Evolutionary conservation across 768 basidiomycete genomes (phyloP).

Genomic region (Hypsizygus marmoreus): DNA sequence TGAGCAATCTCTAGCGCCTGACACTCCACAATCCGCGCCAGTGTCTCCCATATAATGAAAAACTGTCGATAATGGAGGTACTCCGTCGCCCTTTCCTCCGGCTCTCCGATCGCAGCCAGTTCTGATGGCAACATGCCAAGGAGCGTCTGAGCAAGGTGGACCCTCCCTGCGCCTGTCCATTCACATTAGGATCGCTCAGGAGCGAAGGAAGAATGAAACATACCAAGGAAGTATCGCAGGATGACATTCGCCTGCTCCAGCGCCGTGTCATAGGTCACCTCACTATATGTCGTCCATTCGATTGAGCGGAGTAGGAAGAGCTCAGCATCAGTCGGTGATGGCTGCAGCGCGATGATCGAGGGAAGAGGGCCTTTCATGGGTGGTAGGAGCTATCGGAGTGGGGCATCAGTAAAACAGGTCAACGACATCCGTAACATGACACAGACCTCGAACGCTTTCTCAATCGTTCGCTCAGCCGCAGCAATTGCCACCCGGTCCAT

Average conservation of each 20-base stretch:
- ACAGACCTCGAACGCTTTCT: constrained; percentile 65
- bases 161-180: constrained; percentile 67
- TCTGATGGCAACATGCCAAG: constrained; percentile 64
- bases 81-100: constrained; percentile 73
- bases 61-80: constrained; percentile 81
- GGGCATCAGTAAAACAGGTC: constrained; percentile 8
- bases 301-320: constrained; percentile 77
- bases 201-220: constrained; percentile 19
- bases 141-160: constrained; percentile 64
- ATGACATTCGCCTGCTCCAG: constrained; percentile 88
- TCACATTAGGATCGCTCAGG: not conserved
- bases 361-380: constrained; percentile 58
- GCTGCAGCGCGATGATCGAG: constrained; percentile 57
- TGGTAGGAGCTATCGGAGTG: constrained; percentile 48
- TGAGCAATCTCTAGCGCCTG: constrained; percentile 57
- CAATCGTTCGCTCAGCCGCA: constrained; percentile 78
- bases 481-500: constrained; percentile 76
- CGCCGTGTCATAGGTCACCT: constrained; percentile 74
- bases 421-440: not conserved
- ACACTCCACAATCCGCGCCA: constrained; percentile 62
- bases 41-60: constrained; percentile 71
- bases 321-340: constrained; percentile 59
- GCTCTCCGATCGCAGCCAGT: constrained; percentile 60
- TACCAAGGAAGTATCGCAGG: constrained; percentile 87
- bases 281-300: constrained; percentile 88